Conservation (phyloP, 2,329 filamentous ascomycete species). For the Colletotrichum liaoningense region DNA sequence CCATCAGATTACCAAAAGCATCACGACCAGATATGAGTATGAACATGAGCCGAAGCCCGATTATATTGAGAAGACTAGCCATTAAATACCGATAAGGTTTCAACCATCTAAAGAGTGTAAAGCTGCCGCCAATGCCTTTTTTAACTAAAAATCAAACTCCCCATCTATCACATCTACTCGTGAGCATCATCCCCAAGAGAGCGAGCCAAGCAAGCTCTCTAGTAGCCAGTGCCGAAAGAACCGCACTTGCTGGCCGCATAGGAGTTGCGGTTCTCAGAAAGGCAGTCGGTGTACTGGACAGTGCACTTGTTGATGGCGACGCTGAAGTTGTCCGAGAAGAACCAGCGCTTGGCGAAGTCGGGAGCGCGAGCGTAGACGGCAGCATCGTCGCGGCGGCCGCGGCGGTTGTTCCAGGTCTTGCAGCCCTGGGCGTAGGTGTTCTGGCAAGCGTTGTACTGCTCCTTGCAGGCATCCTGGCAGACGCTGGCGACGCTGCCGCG, state of each 20-base stretch:
- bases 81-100: slow-evolving; percentile 28
- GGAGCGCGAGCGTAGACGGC: slow-evolving; percentile 29
- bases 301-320: slow-evolving; percentile 56
- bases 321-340: slow-evolving; percentile 41
- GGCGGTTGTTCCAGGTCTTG: slow-evolving; percentile 43
- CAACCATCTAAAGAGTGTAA: slow-evolving; percentile 13
- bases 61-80: neutral
- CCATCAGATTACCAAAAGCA: neutral
- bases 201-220: neutral
- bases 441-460: slow-evolving; percentile 62
- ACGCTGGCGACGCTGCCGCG: slow-evolving; percentile 50
- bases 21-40: neutral
- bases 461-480: slow-evolving; percentile 64
- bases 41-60: neutral
- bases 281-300: slow-evolving; percentile 62
- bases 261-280: slow-evolving; percentile 53
- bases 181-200: neutral
- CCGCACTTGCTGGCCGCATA: slow-evolving; percentile 53
- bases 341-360: slow-evolving; percentile 36
- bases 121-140: neutral
- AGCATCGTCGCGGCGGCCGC: slow-evolving; percentile 16
- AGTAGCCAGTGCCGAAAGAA: slow-evolving; percentile 45
- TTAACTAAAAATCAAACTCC: neutral
- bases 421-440: slow-evolving; percentile 62
- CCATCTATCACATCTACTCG: neutral